These are phyloP conservation scores for Colletotrichum acutatum DNA, from an alignment of 2,329 filamentous ascomycete genomes.

Conservation along the genomic window DNA sequence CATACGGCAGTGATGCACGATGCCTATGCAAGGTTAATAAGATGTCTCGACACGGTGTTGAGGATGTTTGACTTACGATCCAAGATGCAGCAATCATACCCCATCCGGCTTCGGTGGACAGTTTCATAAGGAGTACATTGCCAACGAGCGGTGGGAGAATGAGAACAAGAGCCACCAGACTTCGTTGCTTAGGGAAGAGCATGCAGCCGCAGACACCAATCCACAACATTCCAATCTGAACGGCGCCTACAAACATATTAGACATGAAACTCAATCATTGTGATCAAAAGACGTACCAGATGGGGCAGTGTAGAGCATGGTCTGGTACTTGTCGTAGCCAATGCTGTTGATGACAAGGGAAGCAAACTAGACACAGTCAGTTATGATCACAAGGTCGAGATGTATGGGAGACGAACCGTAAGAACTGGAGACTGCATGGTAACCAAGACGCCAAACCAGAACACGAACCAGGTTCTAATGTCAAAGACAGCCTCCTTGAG, in stretches of 20 bases:
- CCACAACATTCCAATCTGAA: conserved; percentile 59
- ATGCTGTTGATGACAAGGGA: conserved; percentile 60
- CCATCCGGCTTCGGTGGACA: conserved; percentile 54
- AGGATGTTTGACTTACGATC: conserved; percentile 45
- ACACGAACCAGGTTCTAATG: conserved; percentile 55
- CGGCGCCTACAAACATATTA: conserved; percentile 46
- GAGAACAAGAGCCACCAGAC: conserved; percentile 50
- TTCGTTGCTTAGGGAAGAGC: conserved; percentile 52
- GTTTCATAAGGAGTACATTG: conserved; percentile 54
- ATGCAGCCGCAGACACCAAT: conserved; percentile 52
- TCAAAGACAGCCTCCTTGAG: conserved; percentile 56
- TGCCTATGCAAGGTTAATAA: conserved; percentile 39
- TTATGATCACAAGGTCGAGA: rapidly evolving
- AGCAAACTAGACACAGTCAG: conserved; percentile 49
- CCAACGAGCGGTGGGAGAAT: conserved; percentile 56
- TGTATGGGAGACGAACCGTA: conserved; percentile 41
- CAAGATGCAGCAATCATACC: conserved; percentile 59
- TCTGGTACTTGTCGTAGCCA: conserved; percentile 55
- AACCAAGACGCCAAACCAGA: conserved; percentile 57
- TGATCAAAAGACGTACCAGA: conserved; percentile 39
- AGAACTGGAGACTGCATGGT: conserved; percentile 58
- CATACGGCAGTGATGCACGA: conserved; percentile 55
- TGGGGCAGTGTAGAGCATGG: conserved; percentile 58
- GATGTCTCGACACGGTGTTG: not conserved
- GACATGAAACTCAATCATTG: not conserved